These are phyloP conservation scores for Fusarium tupiense DNA, from an alignment of 2,329 filamentous ascomycete genomes.

Conservation along the genomic window DNA sequence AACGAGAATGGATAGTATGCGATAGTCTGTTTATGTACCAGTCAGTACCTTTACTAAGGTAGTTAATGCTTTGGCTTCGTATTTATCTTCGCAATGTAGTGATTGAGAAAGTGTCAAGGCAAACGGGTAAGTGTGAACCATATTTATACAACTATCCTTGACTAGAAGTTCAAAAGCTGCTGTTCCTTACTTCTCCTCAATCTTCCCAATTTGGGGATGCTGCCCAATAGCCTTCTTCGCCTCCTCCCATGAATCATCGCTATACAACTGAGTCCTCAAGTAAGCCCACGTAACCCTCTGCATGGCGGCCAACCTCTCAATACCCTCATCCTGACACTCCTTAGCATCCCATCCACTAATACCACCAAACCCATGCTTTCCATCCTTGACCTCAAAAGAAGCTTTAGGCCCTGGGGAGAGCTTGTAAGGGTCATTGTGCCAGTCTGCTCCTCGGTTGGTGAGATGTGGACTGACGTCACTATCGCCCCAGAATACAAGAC, in stretches of 20 bases:
- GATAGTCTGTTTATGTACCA: background rate
- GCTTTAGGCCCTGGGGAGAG: constrained; percentile 31
- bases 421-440: constrained; percentile 40
- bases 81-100: background rate
- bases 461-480: constrained; percentile 36
- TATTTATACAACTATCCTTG: background rate
- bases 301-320: constrained; percentile 35
- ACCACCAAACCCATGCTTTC: constrained; percentile 42
- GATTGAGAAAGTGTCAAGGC: too few species aligned
- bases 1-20: accelerated
- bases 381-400: constrained; percentile 31
- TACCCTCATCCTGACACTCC: constrained; percentile 39
- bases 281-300: constrained; percentile 42
- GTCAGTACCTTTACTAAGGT: accelerated
- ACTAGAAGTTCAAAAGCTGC: background rate
- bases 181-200: constrained; percentile 22
- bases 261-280: constrained; percentile 36
- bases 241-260: constrained; percentile 32
- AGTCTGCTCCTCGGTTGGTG: constrained; percentile 34
- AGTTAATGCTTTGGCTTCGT: background rate
- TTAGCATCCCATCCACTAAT: constrained; percentile 41
- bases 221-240: constrained; percentile 22
- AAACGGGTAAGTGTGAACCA: background rate
- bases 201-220: constrained; percentile 28
- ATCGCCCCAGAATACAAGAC: constrained; percentile 40